Evolutionary conservation across 1,284 basidiomycete genomes (phyloP).

Genomic region (Coniferiporia sulphurascens): DNA sequence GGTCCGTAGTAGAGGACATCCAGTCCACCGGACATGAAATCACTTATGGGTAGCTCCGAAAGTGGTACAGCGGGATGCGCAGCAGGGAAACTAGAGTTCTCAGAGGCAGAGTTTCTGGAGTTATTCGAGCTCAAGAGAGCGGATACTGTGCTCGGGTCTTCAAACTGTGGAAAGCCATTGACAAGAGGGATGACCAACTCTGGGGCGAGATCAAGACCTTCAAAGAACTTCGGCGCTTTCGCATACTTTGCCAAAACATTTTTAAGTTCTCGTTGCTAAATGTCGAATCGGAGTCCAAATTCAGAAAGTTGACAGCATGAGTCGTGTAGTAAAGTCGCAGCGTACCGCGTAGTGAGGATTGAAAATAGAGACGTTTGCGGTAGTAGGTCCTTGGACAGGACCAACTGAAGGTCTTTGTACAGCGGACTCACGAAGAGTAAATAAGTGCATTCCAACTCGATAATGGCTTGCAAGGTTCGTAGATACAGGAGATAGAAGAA

Average conservation of each 20-base stretch:
- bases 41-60: slow-evolving; percentile 32
- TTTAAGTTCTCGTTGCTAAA: slow-evolving; percentile 29
- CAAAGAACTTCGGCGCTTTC: slow-evolving; percentile 31
- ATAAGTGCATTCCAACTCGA: slow-evolving; percentile 11
- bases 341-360: slow-evolving; percentile 15
- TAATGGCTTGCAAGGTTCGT: neutral
- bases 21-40: slow-evolving; percentile 32
- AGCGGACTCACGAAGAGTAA: slow-evolving; percentile 7
- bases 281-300: neutral
- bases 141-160: slow-evolving; percentile 18
- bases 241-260: slow-evolving; percentile 36
- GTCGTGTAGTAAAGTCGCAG: neutral
- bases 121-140: neutral
- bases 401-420: neutral
- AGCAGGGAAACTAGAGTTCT: slow-evolving; percentile 14
- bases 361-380: slow-evolving; percentile 5
- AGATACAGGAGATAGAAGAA: neutral
- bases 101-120: slow-evolving; percentile 3
- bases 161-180: slow-evolving; percentile 24
- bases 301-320: neutral
- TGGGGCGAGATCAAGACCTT: slow-evolving; percentile 32
- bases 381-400: neutral
- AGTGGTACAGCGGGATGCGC: slow-evolving; percentile 19
- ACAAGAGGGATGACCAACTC: slow-evolving; percentile 27
- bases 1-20: slow-evolving; percentile 52